phyloP scores from a whole-genome alignment of 805 yeast genomes.

The Wickerhamomyces pijperi region DNA sequence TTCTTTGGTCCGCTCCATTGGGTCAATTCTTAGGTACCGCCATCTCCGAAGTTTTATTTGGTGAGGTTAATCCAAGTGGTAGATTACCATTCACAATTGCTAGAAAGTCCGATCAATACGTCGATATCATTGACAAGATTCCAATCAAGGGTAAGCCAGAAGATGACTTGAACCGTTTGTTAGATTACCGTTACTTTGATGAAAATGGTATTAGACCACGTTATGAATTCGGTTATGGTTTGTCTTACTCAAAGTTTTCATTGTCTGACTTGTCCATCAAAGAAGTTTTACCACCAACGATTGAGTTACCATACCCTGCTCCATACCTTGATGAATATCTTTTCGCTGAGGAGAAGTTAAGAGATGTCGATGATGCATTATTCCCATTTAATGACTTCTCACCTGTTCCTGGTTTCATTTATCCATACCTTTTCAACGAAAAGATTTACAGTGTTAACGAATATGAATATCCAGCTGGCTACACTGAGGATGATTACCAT shows the following conservation, averaged over 20 bases:
- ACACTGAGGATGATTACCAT: conserved; percentile 20
- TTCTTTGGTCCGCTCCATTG: conserved; percentile 42
- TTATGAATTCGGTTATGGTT: conserved; percentile 52
- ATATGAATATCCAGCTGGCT: conserved; percentile 27
- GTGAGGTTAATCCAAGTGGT: conserved; percentile 54
- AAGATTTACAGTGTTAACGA: conserved; percentile 19
- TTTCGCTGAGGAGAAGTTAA: conserved; percentile 33
- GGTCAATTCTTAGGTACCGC: conserved; percentile 50
- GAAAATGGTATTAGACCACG: conserved; percentile 44
- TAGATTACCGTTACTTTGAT: conserved; percentile 50
- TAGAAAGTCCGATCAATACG: conserved; percentile 34
- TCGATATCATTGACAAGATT: conserved; percentile 30
- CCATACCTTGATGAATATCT: conserved; percentile 32
- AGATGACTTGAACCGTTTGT: conserved; percentile 24
- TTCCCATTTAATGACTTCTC: conserved; percentile 41
- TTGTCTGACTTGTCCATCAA: conserved; percentile 27
- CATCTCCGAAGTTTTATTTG: conserved; percentile 45
- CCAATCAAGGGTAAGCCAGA: conserved; percentile 25
- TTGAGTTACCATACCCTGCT: conserved; percentile 33
- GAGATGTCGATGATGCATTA: conserved; percentile 43
- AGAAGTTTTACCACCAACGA: conserved; percentile 31
- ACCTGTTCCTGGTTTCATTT: conserved; percentile 44
- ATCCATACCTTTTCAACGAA: conserved; percentile 34
- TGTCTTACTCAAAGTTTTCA: conserved; percentile 37
- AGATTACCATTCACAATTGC: conserved; percentile 55